These are phyloP conservation scores for Dianthus caryophyllus DNA, from an alignment of 148 eudicot species.

Conservation along the genomic window DNA sequence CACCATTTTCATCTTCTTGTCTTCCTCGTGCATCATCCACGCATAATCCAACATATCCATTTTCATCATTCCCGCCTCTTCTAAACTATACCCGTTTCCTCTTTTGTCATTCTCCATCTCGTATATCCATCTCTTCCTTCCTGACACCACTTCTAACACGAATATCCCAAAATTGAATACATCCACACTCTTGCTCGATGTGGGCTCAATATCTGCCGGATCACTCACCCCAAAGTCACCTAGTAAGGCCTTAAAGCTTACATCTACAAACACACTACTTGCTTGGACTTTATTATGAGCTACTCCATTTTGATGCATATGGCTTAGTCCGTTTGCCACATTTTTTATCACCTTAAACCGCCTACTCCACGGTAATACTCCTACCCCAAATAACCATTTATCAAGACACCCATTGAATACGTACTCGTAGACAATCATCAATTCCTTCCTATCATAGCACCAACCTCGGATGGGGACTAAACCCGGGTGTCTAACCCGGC, in stretches of 20 bases:
- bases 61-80: conserved; percentile 10
- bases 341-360: conserved; percentile 61
- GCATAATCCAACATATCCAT: conserved; percentile 64
- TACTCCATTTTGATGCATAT: conserved; percentile 54
- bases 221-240: conserved; percentile 67
- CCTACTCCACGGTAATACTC: conserved; percentile 71
- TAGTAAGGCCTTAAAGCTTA: conserved; percentile 58
- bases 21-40: conserved; percentile 58
- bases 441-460: conserved; percentile 54
- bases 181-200: conserved; percentile 48
- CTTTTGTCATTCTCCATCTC: conserved; percentile 20
- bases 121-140: conserved; percentile 33
- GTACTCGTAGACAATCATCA: conserved; percentile 62
- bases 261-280: conserved; percentile 61
- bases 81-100: background rate
- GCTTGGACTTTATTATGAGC: conserved; percentile 70
- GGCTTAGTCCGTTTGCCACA: conserved; percentile 53
- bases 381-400: conserved; percentile 74
- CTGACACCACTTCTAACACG: conserved; percentile 57
- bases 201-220: conserved; percentile 46
- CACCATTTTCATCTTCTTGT: conserved; percentile 45
- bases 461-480: conserved; percentile 69
- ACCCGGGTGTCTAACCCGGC: conserved; percentile 60
- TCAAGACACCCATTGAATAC: conserved; percentile 64
- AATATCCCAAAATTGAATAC: conserved; percentile 66